These are phyloP conservation scores for Globisporangium canariense DNA, from an alignment of 352 stramenopile genomes.

Conservation along the genomic window DNA sequence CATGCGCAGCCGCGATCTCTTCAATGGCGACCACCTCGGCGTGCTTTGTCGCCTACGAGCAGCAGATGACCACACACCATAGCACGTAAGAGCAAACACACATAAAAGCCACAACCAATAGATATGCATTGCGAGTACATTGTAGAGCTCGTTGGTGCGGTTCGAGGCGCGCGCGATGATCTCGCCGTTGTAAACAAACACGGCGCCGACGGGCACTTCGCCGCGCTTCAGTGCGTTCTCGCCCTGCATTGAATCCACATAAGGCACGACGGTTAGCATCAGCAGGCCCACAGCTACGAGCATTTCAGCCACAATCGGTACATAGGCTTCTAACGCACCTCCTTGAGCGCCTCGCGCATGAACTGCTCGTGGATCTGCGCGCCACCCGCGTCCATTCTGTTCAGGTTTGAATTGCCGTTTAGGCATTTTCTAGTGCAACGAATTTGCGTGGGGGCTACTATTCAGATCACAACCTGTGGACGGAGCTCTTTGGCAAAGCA, in stretches of 20 bases:
- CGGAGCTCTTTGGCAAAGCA: background rate
- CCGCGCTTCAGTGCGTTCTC: conserved; percentile 67
- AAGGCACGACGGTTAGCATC: background rate
- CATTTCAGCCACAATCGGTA: background rate
- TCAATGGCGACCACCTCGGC: conserved; percentile 91
- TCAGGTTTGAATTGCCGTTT: background rate
- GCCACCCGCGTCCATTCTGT: conserved; percentile 5
- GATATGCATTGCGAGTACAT: conserved; percentile 33
- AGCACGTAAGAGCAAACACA: background rate
- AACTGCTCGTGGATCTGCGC: conserved; percentile 44
- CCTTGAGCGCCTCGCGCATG: conserved; percentile 67
- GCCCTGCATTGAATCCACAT: conserved; percentile 36
- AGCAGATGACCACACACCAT: no score
- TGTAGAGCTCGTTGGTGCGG: conserved; percentile 86
- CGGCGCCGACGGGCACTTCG: conserved; percentile 90
- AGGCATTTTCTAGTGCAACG: background rate
- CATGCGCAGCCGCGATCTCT: conserved; percentile 49
- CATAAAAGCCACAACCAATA: background rate
- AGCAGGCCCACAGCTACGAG: background rate
- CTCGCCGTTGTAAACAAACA: conserved; percentile 81
- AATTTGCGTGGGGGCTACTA: background rate
- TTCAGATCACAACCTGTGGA: background rate
- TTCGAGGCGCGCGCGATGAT: conserved; percentile 85
- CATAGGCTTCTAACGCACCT: conserved; percentile 26
- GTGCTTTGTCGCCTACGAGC: conserved; percentile 77